phyloP scores from a whole-genome alignment of 2,329 filamentous ascomycete species.

The Talaromyces sp. region DNA sequence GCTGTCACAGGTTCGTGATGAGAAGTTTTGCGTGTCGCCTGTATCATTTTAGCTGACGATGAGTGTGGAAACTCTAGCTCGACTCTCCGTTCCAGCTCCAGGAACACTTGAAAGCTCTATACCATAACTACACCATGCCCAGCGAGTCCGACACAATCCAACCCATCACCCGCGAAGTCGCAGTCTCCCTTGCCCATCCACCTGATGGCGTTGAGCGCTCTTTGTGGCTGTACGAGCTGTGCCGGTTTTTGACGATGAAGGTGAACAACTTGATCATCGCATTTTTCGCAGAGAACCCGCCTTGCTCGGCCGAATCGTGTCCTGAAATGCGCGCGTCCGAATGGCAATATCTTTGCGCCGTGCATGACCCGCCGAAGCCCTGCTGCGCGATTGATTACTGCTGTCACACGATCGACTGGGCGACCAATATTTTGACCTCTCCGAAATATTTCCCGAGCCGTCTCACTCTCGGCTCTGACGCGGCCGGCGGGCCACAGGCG shows the following conservation, averaged over 20 bases:
- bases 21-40: background rate
- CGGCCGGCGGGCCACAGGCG: constrained; percentile 36
- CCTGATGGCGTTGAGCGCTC: constrained; percentile 77
- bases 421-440: constrained; percentile 86
- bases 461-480: constrained; percentile 52
- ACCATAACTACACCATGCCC: constrained; percentile 71
- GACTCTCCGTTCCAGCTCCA: constrained; percentile 96
- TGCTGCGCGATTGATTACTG: constrained; percentile 99
- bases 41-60: background rate
- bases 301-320: constrained; percentile 83
- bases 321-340: constrained; percentile 98
- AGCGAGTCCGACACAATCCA: constrained; percentile 52
- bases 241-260: constrained; percentile 89
- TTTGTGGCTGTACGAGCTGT: constrained; percentile 96
- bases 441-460: constrained; percentile 93
- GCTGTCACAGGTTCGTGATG: constrained; percentile 65
- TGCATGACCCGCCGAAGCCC: constrained; percentile 91
- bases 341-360: constrained; percentile 98
- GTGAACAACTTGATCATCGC: constrained; percentile 88
- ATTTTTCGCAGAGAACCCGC: constrained; percentile 83
- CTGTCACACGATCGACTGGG: constrained; percentile 98
- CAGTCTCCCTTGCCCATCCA: constrained; percentile 68
- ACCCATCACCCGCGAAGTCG: constrained; percentile 70
- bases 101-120: constrained; percentile 89
- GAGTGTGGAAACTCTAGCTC: constrained; percentile 52